Conservation (phyloP, 1,139 yeast species). For the Debaryomyces nepalensis region DNA sequence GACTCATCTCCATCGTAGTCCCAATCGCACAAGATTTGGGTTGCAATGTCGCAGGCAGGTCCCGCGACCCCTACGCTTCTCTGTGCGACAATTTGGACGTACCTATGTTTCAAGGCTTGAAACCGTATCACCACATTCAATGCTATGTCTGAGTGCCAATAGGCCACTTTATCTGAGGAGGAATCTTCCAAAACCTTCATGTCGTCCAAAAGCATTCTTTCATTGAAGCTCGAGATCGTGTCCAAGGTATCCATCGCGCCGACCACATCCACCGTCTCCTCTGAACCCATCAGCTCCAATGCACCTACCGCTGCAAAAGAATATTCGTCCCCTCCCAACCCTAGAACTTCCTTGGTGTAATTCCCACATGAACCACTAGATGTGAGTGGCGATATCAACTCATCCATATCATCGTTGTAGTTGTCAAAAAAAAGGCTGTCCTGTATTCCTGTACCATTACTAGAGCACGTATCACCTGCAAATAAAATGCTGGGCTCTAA, state of each 20-base stretch:
- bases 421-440: conserved; percentile 1
- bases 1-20: neutral
- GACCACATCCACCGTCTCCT: neutral
- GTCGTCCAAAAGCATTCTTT: neutral
- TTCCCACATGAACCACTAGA: conserved; percentile 7
- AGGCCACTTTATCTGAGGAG: neutral
- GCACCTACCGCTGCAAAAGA: neutral
- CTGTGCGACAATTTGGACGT: neutral
- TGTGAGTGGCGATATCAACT: conserved; percentile 6
- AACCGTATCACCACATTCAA: conserved; percentile 5
- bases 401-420: conserved; percentile 8
- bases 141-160: neutral
- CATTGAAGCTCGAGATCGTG: conserved; percentile 1
- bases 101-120: neutral
- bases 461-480: conserved; percentile 3
- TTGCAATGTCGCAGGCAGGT: neutral
- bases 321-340: conserved; percentile 5
- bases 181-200: neutral
- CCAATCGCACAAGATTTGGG: neutral
- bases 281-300: neutral
- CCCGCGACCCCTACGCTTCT: no score
- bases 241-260: neutral
- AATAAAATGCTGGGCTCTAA: neutral
- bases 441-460: neutral
- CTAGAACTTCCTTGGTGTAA: conserved; percentile 6